Evolutionary conservation across 768 basidiomycete genomes (phyloP).

Genomic region (Brasilioporus rufonigricans): DNA sequence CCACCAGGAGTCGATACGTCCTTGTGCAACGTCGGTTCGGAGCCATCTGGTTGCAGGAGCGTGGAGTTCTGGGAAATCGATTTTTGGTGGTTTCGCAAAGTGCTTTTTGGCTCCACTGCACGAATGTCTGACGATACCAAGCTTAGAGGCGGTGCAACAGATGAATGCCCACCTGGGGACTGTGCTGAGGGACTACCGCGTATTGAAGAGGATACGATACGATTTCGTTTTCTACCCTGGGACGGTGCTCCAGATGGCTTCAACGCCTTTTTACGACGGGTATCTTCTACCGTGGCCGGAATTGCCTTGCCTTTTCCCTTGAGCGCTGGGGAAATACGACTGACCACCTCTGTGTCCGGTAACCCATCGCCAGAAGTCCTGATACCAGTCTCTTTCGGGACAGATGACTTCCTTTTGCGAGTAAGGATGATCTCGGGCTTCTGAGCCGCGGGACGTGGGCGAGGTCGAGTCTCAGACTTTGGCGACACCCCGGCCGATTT

Average conservation of each 20-base stretch:
- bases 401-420: slow-evolving; percentile 4
- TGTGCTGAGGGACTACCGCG: slow-evolving; percentile 1
- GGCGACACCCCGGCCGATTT: background rate
- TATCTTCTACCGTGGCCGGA: background rate
- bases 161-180: slow-evolving; percentile 23
- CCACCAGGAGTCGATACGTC: slow-evolving; percentile 13
- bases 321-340: background rate
- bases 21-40: background rate
- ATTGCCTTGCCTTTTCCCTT: slow-evolving; percentile 23
- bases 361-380: background rate
- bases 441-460: background rate
- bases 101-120: slow-evolving; percentile 4
- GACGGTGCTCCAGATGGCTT: slow-evolving; percentile 10
- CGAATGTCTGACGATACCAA: slow-evolving; percentile 3
- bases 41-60: slow-evolving; percentile 1
- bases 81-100: slow-evolving; percentile 5
- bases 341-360: slow-evolving; percentile 1
- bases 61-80: slow-evolving; percentile 4
- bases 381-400: background rate
- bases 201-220: slow-evolving; percentile 18
- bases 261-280: slow-evolving; percentile 6
- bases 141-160: slow-evolving; percentile 7
- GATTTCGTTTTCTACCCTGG: slow-evolving; percentile 25
- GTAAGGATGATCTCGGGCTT: slow-evolving; percentile 12
- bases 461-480: slow-evolving; percentile 4